A percentile compares a stretch with the other conserved stretches of the same genome.
Conservation (phyloP, 2,329 filamentous ascomycete species). For the Cladophialophora psammophila region DNA sequence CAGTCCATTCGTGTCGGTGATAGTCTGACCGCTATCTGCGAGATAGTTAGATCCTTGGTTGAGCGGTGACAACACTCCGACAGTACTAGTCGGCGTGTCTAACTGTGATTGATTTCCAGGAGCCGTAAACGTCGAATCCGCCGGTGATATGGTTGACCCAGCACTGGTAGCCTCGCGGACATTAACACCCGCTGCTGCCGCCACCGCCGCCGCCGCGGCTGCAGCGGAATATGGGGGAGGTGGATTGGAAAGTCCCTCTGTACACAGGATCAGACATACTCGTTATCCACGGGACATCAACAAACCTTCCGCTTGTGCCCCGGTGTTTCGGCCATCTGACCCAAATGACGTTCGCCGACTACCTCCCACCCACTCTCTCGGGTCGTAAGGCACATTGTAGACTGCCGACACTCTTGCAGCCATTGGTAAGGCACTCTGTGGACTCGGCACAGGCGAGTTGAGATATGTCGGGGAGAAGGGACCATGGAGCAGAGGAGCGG, state of each 20-base stretch:
- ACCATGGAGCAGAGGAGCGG: slow-evolving; percentile 53
- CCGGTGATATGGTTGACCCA: slow-evolving; percentile 31
- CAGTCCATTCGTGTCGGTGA: not conserved
- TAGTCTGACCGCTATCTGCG: slow-evolving; percentile 16
- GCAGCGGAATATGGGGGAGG: slow-evolving; percentile 40
- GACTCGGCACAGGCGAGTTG: slow-evolving; percentile 49
- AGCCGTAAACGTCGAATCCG: slow-evolving; percentile 30
- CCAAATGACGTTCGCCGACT: slow-evolving; percentile 36
- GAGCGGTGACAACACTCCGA: slow-evolving; percentile 28
- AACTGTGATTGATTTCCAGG: slow-evolving; percentile 24
- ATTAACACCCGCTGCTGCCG: slow-evolving; percentile 11
- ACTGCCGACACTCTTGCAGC: slow-evolving; percentile 48
- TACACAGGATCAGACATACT: slow-evolving; percentile 28
- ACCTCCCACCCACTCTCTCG: slow-evolving; percentile 57
- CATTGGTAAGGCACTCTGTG: slow-evolving; percentile 52
- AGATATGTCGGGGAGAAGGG: slow-evolving; percentile 49
- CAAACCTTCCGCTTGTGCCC: slow-evolving; percentile 32
- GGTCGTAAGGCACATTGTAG: slow-evolving; percentile 57
- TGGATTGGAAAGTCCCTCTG: slow-evolving; percentile 35
- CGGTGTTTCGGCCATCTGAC: slow-evolving; percentile 15
- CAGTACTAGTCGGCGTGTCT: slow-evolving; percentile 33
- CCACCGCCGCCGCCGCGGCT: slow-evolving; percentile 18
- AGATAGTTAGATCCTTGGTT: slow-evolving; percentile 15
- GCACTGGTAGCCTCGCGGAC: slow-evolving; percentile 27
- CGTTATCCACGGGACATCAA: slow-evolving; percentile 2